Base-by-base conservation (phyloP, 805 yeast genomes). In the Lachancea mirantina region DNA sequence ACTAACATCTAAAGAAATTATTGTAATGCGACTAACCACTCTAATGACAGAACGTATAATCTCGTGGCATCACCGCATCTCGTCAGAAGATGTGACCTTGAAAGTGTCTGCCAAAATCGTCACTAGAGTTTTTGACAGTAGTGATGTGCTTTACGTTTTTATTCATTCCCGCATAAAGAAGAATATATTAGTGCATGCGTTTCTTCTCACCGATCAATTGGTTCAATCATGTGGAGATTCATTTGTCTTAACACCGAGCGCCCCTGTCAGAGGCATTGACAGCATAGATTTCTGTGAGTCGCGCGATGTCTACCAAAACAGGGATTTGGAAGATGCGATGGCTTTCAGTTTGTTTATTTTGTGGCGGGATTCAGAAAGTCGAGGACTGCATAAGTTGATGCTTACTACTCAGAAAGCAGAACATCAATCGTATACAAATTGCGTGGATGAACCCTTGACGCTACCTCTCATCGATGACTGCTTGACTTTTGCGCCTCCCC, bases 51-150 rank as follows among this genome's bases (percentile, higher is more conserved):
- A 57, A 19, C 64, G 81, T 36, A 38, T 72, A 2, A 46, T 84
- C 1, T 70, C 88, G 0, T 82, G 94, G 88, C 79, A 77, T 39
- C 95, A 85, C 53, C 71, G 59, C 39, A 54, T 81, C 14, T 67
- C 68, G 26, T 64, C 69, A 6, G 41, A 51, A 1, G 94, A 84
- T 43, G 67, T 70, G 1, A 66, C 84, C 0, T 43, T 77, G 34
- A 58, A 51, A 32, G 35, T 80, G 33, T 41, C 51, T 2, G 48
- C 67, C 2, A 49, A 57, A 8, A 34, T 46, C 7, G 24, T 52
- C 3, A 45, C 43, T 3, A 26, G 28, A 8, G 22, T 15, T 10
- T 18, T 29, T 18, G 35, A 29, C 8, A 30, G 26, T 13, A 27
- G 19, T 4, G 30, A 31, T 5, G 28, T 41, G 4, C 32, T 46